phyloP scores from a whole-genome alignment of 1,284 basidiomycete genomes.

The Dichomitus squalens region DNA sequence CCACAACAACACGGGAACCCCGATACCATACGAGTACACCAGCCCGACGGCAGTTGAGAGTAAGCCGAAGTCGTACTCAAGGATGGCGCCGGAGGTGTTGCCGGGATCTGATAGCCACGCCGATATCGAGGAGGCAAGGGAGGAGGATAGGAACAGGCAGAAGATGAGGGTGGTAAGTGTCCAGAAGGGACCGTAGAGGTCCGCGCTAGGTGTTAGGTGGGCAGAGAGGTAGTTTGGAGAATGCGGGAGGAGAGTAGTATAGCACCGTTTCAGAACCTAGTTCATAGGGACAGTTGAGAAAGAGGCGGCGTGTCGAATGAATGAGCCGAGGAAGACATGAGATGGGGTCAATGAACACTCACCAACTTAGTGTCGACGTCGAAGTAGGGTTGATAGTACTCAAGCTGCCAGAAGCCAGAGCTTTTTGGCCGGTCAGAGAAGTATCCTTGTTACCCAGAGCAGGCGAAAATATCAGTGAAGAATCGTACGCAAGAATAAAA shows the following conservation, averaged over 20 bases:
- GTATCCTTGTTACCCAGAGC: slow-evolving; percentile 35
- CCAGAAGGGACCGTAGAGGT: slow-evolving; percentile 94
- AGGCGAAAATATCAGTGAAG: neutral
- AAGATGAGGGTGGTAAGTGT: slow-evolving; percentile 92
- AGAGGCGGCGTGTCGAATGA: neutral
- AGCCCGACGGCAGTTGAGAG: slow-evolving; percentile 81
- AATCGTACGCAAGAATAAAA: neutral
- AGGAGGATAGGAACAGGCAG: slow-evolving; percentile 88
- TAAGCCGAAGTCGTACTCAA: slow-evolving; percentile 84
- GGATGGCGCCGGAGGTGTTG: slow-evolving; percentile 29
- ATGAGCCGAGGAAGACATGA: neutral
- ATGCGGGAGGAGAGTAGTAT: slow-evolving; percentile 69
- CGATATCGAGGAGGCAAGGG: slow-evolving; percentile 81
- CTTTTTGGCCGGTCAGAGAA: slow-evolving; percentile 39
- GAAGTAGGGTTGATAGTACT: slow-evolving; percentile 81
- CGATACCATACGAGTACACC: slow-evolving; percentile 86
- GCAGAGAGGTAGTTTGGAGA: slow-evolving; percentile 56
- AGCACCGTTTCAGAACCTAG: slow-evolving; percentile 71
- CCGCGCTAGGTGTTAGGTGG: slow-evolving; percentile 65
- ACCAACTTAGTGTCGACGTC: slow-evolving; percentile 80
- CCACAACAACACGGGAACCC: slow-evolving; percentile 80
- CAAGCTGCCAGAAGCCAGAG: slow-evolving; percentile 71
- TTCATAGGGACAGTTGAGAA: neutral
- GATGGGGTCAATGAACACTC: slow-evolving; percentile 17
- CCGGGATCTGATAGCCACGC: slow-evolving; percentile 72